Base-by-base conservation (phyloP, 2,329 filamentous ascomycete genomes). In the Fusarium sp. region DNA sequence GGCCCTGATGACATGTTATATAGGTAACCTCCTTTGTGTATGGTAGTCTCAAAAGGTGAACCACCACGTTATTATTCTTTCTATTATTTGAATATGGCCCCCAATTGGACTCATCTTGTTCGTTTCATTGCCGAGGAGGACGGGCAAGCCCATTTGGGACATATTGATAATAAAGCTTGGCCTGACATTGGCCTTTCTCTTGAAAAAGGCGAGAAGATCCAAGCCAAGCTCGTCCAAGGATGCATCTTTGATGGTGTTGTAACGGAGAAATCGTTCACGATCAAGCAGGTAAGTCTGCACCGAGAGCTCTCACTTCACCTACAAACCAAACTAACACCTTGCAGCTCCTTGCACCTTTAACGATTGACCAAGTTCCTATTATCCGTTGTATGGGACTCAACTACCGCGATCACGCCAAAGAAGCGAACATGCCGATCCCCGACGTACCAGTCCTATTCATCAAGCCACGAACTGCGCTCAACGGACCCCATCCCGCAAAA, bases 321-420 rank as follows among this genome's bases (percentile, higher is more conserved):
- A 26, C 11, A n/a, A 26, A 5, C 26, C 17, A 46, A n/a, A n/a
- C 26, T 46, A 17, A 46, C 12, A 4, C 12, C 15, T 7, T 20
- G 3, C 18, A 48, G 45, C 18, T 48, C 3, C 45, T 48, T 6
- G 13, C 27, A 20, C 45, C 45, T 0, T 48, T 48, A 8, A 2
- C 18, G 18, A n/a, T 15, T 18, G 45, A 48, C 3, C 26, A 48
- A 9, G 7, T 48, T 3, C 45, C 45, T 15, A 32, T 48, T 5
- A 32, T 48, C 8, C 45, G 45, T 30, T 48, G 45, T 2, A 48
- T 48, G 45, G 45, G 45, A 4, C 45, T 48, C 45, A 48, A 48
- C 18, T 48, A 48, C 27, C 45, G 45, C 26, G 45, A 48, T 11
- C 45, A 48, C 18, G 45, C 45, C 18, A 48, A 48, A 30, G 45